Conservation (phyloP, 2,329 filamentous ascomycete species). For the Botrytis galanthina region DNA sequence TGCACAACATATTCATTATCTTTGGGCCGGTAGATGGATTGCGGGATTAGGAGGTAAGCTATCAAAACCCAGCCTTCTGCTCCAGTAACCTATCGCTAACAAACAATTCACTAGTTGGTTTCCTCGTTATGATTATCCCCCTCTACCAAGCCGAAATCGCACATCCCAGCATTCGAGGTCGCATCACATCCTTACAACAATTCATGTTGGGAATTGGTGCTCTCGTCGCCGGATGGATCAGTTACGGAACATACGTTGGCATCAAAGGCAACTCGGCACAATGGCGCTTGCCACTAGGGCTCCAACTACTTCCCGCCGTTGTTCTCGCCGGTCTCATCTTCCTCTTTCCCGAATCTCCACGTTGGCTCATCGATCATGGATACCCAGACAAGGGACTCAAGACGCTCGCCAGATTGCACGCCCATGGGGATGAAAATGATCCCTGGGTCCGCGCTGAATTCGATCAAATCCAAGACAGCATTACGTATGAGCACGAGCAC, state of each 20-base stretch:
- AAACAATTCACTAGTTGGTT: neutral
- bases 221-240: slow-evolving; percentile 70
- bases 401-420: slow-evolving; percentile 58
- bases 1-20: slow-evolving; percentile 55
- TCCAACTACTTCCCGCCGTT: slow-evolving; percentile 60
- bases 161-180: slow-evolving; percentile 73
- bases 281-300: slow-evolving; percentile 43
- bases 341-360: slow-evolving; percentile 61
- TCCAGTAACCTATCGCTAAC: neutral
- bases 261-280: slow-evolving; percentile 37
- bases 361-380: slow-evolving; percentile 64
- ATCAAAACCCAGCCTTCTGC: neutral
- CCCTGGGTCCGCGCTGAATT: slow-evolving; percentile 63
- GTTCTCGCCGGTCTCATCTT: slow-evolving; percentile 54
- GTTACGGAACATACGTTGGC: slow-evolving; percentile 54
- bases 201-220: slow-evolving; percentile 80
- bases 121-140: slow-evolving; percentile 25
- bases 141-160: slow-evolving; percentile 67
- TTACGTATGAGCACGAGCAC: slow-evolving; percentile 55
- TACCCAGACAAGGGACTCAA: slow-evolving; percentile 53
- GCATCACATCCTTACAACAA: slow-evolving; percentile 71
- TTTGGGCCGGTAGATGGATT: slow-evolving; percentile 68
- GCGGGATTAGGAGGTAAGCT: slow-evolving; percentile 57
- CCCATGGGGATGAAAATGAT: slow-evolving; percentile 57
- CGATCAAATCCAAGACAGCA: slow-evolving; percentile 61